Percentiles rank a stretch among this genome's conserved stretches.
phyloP scores from a whole-genome alignment of 805 yeast species.

The Metschnikowia drakensbergensis region DNA sequence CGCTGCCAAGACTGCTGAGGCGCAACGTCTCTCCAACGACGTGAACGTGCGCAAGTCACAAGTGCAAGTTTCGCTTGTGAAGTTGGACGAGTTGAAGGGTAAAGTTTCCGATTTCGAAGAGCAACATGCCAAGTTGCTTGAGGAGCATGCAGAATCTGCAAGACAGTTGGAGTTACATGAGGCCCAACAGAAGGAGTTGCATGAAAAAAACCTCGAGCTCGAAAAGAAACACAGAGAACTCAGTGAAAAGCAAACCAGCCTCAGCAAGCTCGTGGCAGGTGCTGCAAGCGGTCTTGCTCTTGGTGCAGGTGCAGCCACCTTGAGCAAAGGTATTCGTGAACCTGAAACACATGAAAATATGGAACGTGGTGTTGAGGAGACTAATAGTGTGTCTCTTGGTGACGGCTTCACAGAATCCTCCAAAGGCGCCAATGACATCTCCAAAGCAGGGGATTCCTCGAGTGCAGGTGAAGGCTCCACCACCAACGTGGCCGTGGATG shows the following conservation, averaged over 20 bases:
- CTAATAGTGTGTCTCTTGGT: background rate
- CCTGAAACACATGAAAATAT: background rate
- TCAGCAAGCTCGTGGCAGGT: constrained; percentile 1
- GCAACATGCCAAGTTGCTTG: constrained; percentile 16
- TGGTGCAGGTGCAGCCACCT: background rate
- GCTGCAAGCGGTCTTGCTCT: constrained; percentile 5
- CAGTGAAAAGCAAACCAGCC: background rate
- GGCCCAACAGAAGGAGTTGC: constrained; percentile 8
- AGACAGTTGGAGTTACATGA: constrained; percentile 2
- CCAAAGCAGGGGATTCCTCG: background rate
- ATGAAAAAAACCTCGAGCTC: constrained; percentile 1
- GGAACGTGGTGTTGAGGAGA: background rate
- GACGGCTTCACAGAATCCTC: background rate
- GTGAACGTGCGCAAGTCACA: constrained; percentile 67
- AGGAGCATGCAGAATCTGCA: constrained; percentile 4
- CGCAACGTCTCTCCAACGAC: constrained; percentile 59
- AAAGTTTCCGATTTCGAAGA: constrained; percentile 27
- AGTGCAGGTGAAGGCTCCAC: background rate
- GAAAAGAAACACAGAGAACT: constrained; percentile 8
- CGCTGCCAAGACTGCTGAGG: constrained; percentile 48
- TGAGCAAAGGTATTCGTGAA: background rate
- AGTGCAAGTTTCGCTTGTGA: constrained; percentile 56
- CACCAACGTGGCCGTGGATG: constrained; percentile 2
- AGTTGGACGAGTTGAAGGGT: constrained; percentile 37
- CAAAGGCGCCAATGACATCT: background rate